phyloP scores from a whole-genome alignment of 148 eudicot genomes.

The Diospyros lotus region DNA sequence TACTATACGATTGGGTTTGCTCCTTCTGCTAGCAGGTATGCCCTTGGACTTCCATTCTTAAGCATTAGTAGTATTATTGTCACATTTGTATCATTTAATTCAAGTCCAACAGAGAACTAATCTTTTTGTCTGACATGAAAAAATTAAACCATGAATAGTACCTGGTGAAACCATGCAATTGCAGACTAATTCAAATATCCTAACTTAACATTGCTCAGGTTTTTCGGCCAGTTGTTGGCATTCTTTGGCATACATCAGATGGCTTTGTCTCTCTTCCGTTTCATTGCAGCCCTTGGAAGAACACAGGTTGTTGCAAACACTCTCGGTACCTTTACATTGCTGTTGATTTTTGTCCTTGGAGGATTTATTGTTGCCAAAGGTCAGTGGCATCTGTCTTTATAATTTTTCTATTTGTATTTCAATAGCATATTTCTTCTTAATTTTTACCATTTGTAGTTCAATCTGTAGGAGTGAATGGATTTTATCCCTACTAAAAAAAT shows the following conservation, averaged over 20 bases:
- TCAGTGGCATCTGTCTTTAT: conserved; percentile 3
- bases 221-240: conserved; percentile 41
- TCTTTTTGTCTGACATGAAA: neutral
- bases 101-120: neutral
- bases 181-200: neutral
- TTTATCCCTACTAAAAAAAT: neutral
- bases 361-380: conserved; percentile 47
- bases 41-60: neutral
- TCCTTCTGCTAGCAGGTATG: conserved; percentile 36
- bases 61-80: conserved; percentile 4
- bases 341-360: conserved; percentile 40
- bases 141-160: neutral
- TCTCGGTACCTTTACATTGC: conserved; percentile 36
- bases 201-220: conserved; percentile 21
- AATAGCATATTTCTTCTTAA: neutral
- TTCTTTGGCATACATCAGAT: conserved; percentile 37
- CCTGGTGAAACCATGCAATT: neutral
- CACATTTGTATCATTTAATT: neutral
- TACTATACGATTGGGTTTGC: conserved; percentile 47
- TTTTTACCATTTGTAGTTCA: neutral
- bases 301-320: conserved; percentile 38
- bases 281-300: conserved; percentile 42
- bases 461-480: neutral
- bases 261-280: conserved; percentile 46
- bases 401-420: too few species aligned